These are phyloP conservation scores for Pichia sp. DNA, from an alignment of 1,139 yeast genomes.

Conservation along the genomic window DNA sequence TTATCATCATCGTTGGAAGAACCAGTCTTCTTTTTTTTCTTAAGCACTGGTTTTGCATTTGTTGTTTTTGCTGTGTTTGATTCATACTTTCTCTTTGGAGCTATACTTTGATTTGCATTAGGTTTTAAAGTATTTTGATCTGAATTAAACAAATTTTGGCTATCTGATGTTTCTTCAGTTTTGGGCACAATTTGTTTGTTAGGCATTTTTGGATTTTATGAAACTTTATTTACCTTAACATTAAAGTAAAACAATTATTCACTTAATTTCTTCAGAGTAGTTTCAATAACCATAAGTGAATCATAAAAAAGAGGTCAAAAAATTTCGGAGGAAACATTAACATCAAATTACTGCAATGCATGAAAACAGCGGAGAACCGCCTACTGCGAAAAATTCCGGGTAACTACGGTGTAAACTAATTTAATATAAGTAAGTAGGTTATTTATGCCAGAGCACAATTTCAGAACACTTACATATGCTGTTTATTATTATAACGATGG, in stretches of 20 bases:
- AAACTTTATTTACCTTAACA: too few species aligned
- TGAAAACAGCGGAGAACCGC: not conserved
- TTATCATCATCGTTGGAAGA: conserved; percentile 1
- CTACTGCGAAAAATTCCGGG: not conserved
- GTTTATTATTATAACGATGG: too few species aligned
- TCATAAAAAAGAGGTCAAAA: not conserved
- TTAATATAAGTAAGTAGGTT: too few species aligned
- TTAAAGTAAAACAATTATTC: too few species aligned
- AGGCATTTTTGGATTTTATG: not conserved
- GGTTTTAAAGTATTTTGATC: not conserved
- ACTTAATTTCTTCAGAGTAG: too few species aligned
- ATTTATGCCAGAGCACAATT: too few species aligned
- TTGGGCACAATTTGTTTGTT: not conserved
- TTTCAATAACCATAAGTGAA: too few species aligned
- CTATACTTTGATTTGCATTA: too few species aligned
- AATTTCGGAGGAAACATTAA: not conserved
- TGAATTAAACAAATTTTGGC: too few species aligned
- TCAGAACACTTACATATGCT: too few species aligned
- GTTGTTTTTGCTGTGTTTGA: not conserved
- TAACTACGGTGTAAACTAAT: not conserved
- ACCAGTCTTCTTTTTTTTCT: conserved; percentile 7
- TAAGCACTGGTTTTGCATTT: not conserved
- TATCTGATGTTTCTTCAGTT: not conserved
- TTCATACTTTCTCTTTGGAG: not conserved
- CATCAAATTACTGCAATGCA: too few species aligned